Evolutionary conservation across 1,139 yeast genomes (phyloP), one percentile per base, ranked within the genome.

Genomic region (Magnusiomyces clavatus): DNA sequence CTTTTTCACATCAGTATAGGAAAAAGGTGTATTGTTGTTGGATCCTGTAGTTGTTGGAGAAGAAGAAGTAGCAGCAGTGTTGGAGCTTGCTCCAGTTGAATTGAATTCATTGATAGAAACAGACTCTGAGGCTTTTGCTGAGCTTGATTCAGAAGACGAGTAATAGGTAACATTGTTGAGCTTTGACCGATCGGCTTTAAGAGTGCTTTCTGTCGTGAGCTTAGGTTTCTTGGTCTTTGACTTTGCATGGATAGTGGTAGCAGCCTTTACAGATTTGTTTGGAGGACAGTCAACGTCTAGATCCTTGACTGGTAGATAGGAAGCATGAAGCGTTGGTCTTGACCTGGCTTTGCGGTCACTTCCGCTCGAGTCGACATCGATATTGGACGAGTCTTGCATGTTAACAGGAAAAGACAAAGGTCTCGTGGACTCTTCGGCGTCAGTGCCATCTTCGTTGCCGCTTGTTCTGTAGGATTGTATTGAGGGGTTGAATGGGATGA

Each of bases 401-500:
- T 8, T 24, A 8, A 24, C 31, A 5, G 31, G 31, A 8, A 24
- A 24, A 5, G 31, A 24, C 31, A 24, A 8, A 5, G 31, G 4
- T 24, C 8, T 24, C 31, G 8, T 24, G 20, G 36, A 20, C 10
- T 38, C 43, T 6, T 14, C 35, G 16, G n/a, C 43, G 12, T 20
- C 19, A 4, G 13, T 39, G 11, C 20, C 19, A 11, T 16, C 20
- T 19, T 16, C 13, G 16, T 16, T 39, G 13, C 20, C 12, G 20
- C 5, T 13, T 20, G 43, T 29, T 14, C 14, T n/a, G 3, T 46
- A 24, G 6, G 49, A 47, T n/a, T 44, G 44, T 12, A 36, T 40
- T 8, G 53, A 43, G 6, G 55, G 52, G 42, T 52, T 49, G 45
- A 48, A 52, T 2, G 55, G 53, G 31, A 52, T 48, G 35, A 50